Base-by-base conservation (phyloP, 192 early-diverging fungal genomes). In the Linnemannia elongata region DNA sequence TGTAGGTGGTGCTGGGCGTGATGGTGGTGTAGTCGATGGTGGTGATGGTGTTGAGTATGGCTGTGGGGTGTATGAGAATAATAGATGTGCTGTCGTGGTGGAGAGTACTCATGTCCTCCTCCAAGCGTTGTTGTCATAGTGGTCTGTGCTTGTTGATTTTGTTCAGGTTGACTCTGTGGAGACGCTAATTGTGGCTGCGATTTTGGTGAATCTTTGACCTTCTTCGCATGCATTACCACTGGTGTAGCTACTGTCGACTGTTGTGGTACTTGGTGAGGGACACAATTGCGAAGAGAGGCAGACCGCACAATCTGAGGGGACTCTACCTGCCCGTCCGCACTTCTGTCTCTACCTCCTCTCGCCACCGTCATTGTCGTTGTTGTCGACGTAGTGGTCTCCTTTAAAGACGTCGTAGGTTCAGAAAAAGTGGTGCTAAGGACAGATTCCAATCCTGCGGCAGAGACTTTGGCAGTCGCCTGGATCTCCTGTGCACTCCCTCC, bases 21-120 rank as follows among this genome's bases (percentile, higher is more conserved):
- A n/a, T 68, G 79, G 24, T 82, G 39, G 24, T 66, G 24, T 22
- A 68, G 78, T 39, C 12, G 52, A 9, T 74, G 49, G 24, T 24
- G 75, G 39, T 74, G 79, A 13, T 75, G 79, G 47, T 72, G 74
- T 30, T 45, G 79, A 8, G 44, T 57, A 17, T 33, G 79, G 39
- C 54, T 69, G 22, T 74, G 63, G 75, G 47, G 69, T 71, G 74
- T 44, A 52, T 57, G 44, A 33, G 81, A 76, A 74, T 81, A 75
- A 12, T 54, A 49, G 44, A 81, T 75, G 27, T 81, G 80, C 33
- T 81, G 73, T 69, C 68, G 41, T 36, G 63, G 68, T 15, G 41
- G 66, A 12, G 52, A 54, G 5, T 57, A 42, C 22, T 12, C n/a
- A n/a, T 30, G 17, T 33, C 24, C 39, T 69, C 47, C 35, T 69